A percentile compares a stretch with the other conserved stretches of the same genome.
These are phyloP conservation scores for Aureobasidium sp. DNA, from an alignment of 2,329 filamentous ascomycete genomes.

Conservation along the genomic window DNA sequence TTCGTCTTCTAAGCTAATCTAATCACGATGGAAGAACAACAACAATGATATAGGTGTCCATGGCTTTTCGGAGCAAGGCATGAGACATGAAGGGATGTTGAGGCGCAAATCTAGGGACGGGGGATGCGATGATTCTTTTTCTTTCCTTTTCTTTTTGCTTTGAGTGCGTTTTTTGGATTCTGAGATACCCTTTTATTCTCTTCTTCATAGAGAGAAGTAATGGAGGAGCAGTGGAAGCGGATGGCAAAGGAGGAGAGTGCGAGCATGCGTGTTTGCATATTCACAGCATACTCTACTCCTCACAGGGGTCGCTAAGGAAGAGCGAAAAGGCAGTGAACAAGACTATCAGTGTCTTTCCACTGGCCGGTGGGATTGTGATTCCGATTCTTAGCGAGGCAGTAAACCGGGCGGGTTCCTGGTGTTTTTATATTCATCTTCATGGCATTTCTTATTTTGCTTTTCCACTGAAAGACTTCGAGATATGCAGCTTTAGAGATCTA, in stretches of 20 bases:
- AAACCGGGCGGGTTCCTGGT: slow-evolving; percentile 9
- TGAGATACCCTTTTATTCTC: slow-evolving; percentile 9
- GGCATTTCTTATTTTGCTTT: background rate
- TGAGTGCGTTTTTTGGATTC: slow-evolving; percentile 9
- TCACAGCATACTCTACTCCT: background rate
- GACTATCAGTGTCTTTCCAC: background rate
- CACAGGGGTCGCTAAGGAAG: background rate
- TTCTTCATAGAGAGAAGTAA: background rate
- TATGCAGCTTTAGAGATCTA: background rate
- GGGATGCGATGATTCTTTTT: background rate
- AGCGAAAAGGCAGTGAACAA: background rate
- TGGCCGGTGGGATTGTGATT: background rate
- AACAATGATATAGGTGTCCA: background rate
- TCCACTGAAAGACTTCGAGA: no score
- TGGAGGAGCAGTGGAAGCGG: background rate
- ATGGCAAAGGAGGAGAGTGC: background rate
- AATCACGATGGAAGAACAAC: background rate
- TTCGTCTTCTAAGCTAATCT: background rate
- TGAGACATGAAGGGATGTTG: background rate
- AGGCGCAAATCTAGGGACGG: slow-evolving; percentile 2
- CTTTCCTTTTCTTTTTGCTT: background rate
- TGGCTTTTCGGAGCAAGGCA: background rate
- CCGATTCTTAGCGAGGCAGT: background rate
- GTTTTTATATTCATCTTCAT: background rate
- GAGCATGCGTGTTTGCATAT: background rate